Percentiles rank a stretch among this genome's conserved stretches.
phyloP scores from a whole-genome alignment of 2,329 filamentous ascomycete genomes.

The Exophiala spinifera region DNA sequence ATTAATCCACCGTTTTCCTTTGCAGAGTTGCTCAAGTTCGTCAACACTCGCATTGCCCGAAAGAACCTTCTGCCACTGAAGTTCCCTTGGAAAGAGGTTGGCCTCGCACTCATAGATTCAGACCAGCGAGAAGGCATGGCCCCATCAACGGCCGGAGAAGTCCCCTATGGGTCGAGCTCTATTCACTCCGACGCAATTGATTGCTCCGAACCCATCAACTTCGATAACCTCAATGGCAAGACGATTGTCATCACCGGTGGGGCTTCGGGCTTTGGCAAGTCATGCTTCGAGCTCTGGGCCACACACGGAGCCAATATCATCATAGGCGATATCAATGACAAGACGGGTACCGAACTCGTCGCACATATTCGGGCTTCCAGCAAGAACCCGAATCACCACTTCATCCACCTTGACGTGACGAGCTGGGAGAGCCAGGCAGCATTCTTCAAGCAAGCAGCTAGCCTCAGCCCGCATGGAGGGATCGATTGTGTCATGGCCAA shows the following conservation, averaged over 20 bases:
- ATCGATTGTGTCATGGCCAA: constrained; percentile 66
- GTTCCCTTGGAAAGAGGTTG: not conserved
- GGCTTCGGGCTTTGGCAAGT: constrained; percentile 59
- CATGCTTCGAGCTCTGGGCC: constrained; percentile 55
- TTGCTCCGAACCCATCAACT: constrained; percentile 12
- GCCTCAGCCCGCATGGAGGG: constrained; percentile 52
- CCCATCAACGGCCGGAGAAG: not conserved
- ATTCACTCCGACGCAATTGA: constrained; percentile 20
- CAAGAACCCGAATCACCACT: constrained; percentile 59
- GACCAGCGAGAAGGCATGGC: not conserved
- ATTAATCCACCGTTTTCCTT: too few relatives aligned
- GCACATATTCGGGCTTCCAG: constrained; percentile 57
- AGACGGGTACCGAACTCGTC: constrained; percentile 54
- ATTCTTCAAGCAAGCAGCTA: constrained; percentile 59
- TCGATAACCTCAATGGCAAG: constrained; percentile 38
- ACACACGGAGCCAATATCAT: constrained; percentile 57
- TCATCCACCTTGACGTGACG: constrained; percentile 54
- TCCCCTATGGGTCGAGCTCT: constrained; percentile 9
- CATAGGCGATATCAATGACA: constrained; percentile 60
- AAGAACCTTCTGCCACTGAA: too few relatives aligned
- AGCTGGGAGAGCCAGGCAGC: constrained; percentile 62
- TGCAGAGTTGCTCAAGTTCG: too few relatives aligned
- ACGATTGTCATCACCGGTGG: constrained; percentile 64
- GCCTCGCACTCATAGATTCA: not conserved
- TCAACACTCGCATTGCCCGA: too few relatives aligned